Conservation (phyloP, 2,329 filamentous ascomycete species). For the Sclerotinia trifoliorum region DNA sequence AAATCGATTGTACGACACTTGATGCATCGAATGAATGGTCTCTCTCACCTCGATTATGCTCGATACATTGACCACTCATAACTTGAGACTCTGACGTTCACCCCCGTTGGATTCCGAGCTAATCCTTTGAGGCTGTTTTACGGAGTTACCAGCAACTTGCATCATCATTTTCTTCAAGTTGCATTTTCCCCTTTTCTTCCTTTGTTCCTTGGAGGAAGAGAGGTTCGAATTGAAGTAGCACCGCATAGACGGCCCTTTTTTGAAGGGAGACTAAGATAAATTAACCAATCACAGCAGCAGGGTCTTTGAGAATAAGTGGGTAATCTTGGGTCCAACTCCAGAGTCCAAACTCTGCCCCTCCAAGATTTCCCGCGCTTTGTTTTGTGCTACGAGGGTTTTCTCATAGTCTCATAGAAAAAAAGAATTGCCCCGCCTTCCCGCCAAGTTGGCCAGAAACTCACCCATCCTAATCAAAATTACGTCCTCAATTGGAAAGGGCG, state of each 20-base stretch:
- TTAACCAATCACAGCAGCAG: neutral
- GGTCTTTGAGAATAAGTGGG: neutral
- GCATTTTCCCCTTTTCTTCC: neutral
- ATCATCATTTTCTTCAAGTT: neutral
- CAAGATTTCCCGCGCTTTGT: slow-evolving; percentile 7
- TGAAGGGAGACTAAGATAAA: neutral
- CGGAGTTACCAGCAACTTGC: neutral
- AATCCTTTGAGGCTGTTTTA: neutral
- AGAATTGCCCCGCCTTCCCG: slow-evolving; percentile 16
- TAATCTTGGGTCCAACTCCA: neutral
- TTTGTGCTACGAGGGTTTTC: neutral
- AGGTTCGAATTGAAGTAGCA: slow-evolving; percentile 4
- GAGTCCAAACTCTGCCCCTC: slow-evolving; percentile 16
- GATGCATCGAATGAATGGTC: slow-evolving; percentile 1
- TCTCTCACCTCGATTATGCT: neutral
- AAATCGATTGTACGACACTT: neutral
- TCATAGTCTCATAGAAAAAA: neutral
- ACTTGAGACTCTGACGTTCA: slow-evolving; percentile 7
- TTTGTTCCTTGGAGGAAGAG: slow-evolving; percentile 13
- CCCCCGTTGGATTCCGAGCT: neutral
- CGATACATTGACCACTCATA: slow-evolving; percentile 11
- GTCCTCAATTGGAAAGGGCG: slow-evolving; percentile 25
- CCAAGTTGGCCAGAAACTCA: slow-evolving; percentile 21
- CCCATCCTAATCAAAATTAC: slow-evolving; percentile 24
- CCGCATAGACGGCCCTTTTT: slow-evolving; percentile 24